These are phyloP conservation scores for Pseudocercospora musae DNA, from an alignment of 2,329 filamentous ascomycete genomes.

Conservation along the genomic window DNA sequence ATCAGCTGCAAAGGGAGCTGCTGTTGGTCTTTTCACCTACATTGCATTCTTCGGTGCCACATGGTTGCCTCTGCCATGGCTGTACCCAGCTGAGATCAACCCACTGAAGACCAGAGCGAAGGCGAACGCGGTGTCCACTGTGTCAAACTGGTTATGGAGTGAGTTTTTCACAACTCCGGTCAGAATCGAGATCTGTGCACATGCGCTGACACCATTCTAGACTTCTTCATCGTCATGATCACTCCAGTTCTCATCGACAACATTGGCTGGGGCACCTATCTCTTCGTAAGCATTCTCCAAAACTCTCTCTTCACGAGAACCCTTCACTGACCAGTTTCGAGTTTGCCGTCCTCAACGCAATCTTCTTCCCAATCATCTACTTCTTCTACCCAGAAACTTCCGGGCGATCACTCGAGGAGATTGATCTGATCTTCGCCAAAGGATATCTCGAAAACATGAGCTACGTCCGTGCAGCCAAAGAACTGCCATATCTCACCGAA, in stretches of 20 bases:
- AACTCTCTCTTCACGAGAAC: not conserved
- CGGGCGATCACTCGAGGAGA: conserved; percentile 28
- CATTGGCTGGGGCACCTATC: conserved; percentile 49
- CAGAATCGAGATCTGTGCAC: not conserved
- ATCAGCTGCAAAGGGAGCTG: conserved; percentile 31
- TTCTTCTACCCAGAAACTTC: conserved; percentile 49
- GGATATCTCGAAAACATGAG: conserved; percentile 30
- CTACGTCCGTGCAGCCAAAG: conserved; percentile 38
- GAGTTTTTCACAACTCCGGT: too few relatives aligned
- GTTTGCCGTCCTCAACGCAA: conserved; percentile 37
- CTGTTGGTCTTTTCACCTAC: conserved; percentile 64
- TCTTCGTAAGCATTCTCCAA: not conserved
- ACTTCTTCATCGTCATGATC: conserved; percentile 39
- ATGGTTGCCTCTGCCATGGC: conserved; percentile 24
- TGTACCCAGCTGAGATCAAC: conserved; percentile 32
- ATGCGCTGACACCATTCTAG: not conserved
- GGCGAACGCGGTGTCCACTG: conserved; percentile 48
- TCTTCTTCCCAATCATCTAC: conserved; percentile 58
- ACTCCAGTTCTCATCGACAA: conserved; percentile 48
- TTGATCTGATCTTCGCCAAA: conserved; percentile 28
- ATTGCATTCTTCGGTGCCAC: conserved; percentile 65
- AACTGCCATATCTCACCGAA: conserved; percentile 36
- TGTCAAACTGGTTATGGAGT: conserved; percentile 44
- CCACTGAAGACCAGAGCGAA: conserved; percentile 56
- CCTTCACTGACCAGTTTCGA: not conserved